Evolutionary conservation across 352 stramenopile genomes (phyloP).

Genomic region (Phytophthora aleatoria): DNA sequence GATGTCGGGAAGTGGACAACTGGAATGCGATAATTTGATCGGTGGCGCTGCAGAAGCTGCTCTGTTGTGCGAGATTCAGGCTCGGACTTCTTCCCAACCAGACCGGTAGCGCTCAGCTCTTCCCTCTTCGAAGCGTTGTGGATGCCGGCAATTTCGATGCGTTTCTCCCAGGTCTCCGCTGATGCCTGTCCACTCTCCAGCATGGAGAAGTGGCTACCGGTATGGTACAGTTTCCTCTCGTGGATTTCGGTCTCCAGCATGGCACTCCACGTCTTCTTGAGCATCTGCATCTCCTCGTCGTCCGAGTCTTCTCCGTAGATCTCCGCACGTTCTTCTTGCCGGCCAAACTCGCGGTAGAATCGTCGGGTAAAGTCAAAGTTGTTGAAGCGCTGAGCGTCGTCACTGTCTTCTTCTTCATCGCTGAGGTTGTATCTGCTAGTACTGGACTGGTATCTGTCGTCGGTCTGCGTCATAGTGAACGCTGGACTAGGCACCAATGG

Average conservation of each 20-base stretch:
- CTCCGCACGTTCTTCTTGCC: constrained; percentile 24
- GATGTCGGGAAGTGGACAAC: constrained; percentile 9
- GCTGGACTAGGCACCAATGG: constrained; percentile 32
- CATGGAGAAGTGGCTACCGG: constrained; percentile 44
- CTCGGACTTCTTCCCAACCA: constrained; percentile 13
- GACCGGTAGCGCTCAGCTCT: constrained; percentile 1
- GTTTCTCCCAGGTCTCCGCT: constrained; percentile 49
- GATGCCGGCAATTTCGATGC: constrained; percentile 68
- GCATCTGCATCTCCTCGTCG: constrained; percentile 53
- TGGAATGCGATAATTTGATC: constrained; percentile 24
- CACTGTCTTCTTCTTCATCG: constrained; percentile 23
- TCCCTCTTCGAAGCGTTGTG: constrained; percentile 5
- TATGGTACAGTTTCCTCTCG: constrained; percentile 50
- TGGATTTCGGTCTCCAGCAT: constrained; percentile 54
- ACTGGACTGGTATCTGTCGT: constrained; percentile 21
- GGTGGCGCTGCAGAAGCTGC: constrained; percentile 20
- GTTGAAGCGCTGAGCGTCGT: constrained; percentile 32
- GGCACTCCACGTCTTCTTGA: constrained; percentile 63
- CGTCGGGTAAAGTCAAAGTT: constrained; percentile 37
- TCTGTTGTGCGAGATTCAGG: constrained; percentile 8
- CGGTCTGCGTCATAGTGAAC: constrained; percentile 29
- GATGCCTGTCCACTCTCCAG: constrained; percentile 32
- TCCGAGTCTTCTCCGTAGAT: constrained; percentile 40
- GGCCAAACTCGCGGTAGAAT: constrained; percentile 48
- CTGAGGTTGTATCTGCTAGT: constrained; percentile 17